phyloP scores from a whole-genome alignment of 2,329 filamentous ascomycete genomes.

The Trichophyton verrucosum region DNA sequence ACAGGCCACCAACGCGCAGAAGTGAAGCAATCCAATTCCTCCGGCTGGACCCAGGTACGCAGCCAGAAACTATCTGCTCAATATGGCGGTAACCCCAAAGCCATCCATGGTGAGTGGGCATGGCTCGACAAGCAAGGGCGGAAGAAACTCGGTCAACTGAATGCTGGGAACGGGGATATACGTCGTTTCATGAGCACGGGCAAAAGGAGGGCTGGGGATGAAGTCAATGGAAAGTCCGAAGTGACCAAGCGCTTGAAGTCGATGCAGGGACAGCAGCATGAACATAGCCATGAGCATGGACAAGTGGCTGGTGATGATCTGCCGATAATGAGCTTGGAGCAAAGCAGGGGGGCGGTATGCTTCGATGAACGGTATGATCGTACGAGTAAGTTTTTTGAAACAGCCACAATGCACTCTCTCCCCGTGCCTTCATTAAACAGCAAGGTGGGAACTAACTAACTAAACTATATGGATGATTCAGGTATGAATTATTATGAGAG shows the following conservation, averaged over 20 bases:
- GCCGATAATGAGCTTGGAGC: neutral
- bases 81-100: slow-evolving; percentile 9
- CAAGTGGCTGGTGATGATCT: neutral
- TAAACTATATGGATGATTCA: too few species aligned
- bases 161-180: slow-evolving; percentile 18
- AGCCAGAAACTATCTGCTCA: slow-evolving; percentile 11
- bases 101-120: slow-evolving; percentile 18
- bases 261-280: neutral
- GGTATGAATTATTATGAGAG: slow-evolving; percentile 11
- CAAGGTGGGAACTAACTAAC: too few species aligned
- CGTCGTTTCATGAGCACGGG: slow-evolving; percentile 34
- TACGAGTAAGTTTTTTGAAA: neutral
- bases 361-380: neutral
- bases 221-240: neutral
- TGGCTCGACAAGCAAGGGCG: neutral
- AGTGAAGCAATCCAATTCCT: slow-evolving; percentile 9
- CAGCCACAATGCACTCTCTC: too few species aligned
- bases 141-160: neutral
- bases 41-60: slow-evolving; percentile 15
- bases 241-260: neutral
- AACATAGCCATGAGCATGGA: neutral
- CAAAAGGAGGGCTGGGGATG: slow-evolving; percentile 22
- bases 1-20: slow-evolving; percentile 17
- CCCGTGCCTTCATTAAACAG: too few species aligned
- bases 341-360: neutral